Percentiles rank a stretch among this genome's conserved stretches.
These are phyloP conservation scores for Westerdykella ornata DNA, from an alignment of 2,329 filamentous ascomycete species.

Conservation along the genomic window DNA sequence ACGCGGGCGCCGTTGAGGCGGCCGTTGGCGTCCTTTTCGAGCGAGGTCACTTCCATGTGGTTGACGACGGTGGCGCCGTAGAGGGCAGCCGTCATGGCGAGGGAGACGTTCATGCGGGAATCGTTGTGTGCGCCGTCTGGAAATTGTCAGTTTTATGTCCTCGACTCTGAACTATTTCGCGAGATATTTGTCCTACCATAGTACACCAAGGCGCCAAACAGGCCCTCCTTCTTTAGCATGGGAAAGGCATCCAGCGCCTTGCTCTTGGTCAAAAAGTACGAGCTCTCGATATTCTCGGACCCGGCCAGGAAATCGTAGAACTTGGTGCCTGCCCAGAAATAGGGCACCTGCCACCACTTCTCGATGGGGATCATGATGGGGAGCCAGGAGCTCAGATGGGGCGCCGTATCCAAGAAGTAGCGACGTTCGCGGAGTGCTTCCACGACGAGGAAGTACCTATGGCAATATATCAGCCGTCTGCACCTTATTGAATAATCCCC, in stretches of 20 bases:
- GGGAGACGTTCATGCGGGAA: constrained; percentile 83
- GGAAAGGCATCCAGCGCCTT: constrained; percentile 83
- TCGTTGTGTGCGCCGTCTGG: constrained; percentile 83
- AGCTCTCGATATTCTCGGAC: constrained; percentile 79
- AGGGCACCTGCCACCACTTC: constrained; percentile 77
- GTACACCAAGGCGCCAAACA: constrained; percentile 79
- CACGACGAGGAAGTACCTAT: constrained; percentile 61
- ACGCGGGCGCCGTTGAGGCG: constrained; percentile 66
- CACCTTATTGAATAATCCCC: not conserved
- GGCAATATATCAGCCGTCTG: constrained; percentile 1
- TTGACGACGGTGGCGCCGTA: constrained; percentile 79
- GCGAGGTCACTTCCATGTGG: constrained; percentile 70
- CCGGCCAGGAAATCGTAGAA: constrained; percentile 80
- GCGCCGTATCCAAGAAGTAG: constrained; percentile 76
- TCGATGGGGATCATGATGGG: constrained; percentile 78
- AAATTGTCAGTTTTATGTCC: constrained; percentile 16
- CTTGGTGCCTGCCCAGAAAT: constrained; percentile 73
- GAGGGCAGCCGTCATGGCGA: constrained; percentile 81
- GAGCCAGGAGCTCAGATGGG: constrained; percentile 72
- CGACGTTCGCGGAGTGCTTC: constrained; percentile 76
- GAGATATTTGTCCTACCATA: constrained; percentile 50
- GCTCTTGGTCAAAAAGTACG: constrained; percentile 79
- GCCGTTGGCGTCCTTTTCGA: constrained; percentile 68
- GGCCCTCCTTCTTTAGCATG: constrained; percentile 73
- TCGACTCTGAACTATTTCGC: not conserved